phyloP scores from a whole-genome alignment of 202 grass and related monocot genomes.

The Thinopyrum obtusiflorum region DNA sequence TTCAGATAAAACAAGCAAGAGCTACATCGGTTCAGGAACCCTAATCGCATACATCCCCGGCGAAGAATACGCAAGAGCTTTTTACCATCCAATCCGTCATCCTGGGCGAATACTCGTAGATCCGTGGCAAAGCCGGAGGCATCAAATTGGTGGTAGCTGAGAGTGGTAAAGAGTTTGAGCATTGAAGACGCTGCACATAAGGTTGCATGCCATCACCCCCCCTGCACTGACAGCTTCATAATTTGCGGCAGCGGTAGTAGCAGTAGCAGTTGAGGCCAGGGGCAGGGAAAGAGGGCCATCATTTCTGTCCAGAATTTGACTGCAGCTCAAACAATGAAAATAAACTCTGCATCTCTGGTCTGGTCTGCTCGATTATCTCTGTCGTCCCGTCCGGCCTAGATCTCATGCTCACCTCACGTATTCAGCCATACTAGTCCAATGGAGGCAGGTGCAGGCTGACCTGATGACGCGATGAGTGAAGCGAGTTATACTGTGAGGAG shows the following conservation, averaged over 20 bases:
- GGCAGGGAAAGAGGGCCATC: neutral
- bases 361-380: neutral
- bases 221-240: neutral
- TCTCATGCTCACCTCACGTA: neutral
- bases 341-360: neutral
- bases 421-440: neutral
- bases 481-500: neutral
- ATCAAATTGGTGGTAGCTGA: neutral
- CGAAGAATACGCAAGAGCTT: neutral
- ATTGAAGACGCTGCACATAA: neutral
- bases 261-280: neutral
- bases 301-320: conserved; percentile 11
- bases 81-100: neutral
- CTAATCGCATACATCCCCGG: neutral
- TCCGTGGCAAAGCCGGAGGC: neutral
- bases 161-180: conserved; percentile 8
- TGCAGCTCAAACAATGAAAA: neutral
- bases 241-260: neutral
- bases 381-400: neutral
- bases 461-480: neutral
- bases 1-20: no score
- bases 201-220: neutral
- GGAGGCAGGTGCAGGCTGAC: neutral
- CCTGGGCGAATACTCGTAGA: neutral
- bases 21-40: neutral